phyloP scores from a whole-genome alignment of 495 filamentous ascomycete species.

The Penicillium crystallinum region DNA sequence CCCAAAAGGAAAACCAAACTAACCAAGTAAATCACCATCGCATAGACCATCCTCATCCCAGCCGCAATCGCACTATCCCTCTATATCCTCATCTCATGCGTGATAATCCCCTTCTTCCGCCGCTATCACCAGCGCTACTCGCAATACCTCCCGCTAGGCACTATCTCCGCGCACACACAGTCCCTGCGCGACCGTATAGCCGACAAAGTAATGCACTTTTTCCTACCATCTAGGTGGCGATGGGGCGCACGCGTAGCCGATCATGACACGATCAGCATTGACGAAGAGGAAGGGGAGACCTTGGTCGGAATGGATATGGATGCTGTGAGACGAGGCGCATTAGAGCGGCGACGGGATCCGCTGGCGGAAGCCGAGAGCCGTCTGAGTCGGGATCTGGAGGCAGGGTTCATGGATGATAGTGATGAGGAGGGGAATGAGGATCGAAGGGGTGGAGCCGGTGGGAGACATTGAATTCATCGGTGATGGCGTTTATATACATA shows the following conservation, averaged over 20 bases:
- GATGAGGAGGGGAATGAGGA: constrained; percentile 51
- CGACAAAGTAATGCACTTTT: constrained; percentile 46
- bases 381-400: constrained; percentile 76
- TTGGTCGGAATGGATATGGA: constrained; percentile 57
- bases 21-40: constrained; percentile 3
- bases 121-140: constrained; percentile 68
- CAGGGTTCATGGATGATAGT: constrained; percentile 80
- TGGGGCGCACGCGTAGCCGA: constrained; percentile 37
- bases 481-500: not conserved
- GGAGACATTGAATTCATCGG: not conserved
- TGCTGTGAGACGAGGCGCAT: constrained; percentile 42
- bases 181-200: constrained; percentile 59
- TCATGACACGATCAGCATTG: constrained; percentile 59
- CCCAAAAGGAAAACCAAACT: not conserved
- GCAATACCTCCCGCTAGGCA: constrained; percentile 62
- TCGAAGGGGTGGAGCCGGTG: not conserved
- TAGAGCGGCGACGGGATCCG: constrained; percentile 42
- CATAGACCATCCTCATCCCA: constrained; percentile 71
- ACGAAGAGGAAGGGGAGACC: constrained; percentile 62
- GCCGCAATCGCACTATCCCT: constrained; percentile 70
- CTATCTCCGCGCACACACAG: constrained; percentile 55
- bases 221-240: constrained; percentile 55
- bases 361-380: constrained; percentile 46
- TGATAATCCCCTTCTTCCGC: constrained; percentile 70
- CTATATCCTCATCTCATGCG: constrained; percentile 65